Percentiles rank a stretch among this genome's conserved stretches.
phyloP scores from a whole-genome alignment of 805 yeast species.

The Metschnikowia chrysomelidarum region DNA sequence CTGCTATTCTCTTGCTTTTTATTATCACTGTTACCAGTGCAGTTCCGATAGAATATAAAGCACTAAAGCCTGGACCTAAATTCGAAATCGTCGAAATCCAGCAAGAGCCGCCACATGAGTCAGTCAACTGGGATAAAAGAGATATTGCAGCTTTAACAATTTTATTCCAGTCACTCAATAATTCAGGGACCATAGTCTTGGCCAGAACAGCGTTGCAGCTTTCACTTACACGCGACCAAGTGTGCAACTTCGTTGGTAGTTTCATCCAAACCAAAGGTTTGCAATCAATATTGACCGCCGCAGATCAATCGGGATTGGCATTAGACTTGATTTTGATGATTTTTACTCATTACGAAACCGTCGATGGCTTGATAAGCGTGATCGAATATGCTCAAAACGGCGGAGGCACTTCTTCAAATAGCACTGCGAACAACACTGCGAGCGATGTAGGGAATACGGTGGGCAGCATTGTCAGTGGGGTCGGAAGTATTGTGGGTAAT shows the following conservation, averaged over 20 bases:
- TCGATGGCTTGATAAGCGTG: conserved; percentile 19
- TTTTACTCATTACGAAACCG: conserved; percentile 20
- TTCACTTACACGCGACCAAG: conserved; percentile 26
- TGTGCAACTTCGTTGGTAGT: conserved; percentile 23
- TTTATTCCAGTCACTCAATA: conserved; percentile 22
- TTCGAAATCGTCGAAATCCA: conserved; percentile 6
- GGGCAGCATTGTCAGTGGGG: conserved; percentile 8
- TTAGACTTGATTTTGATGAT: conserved; percentile 25
- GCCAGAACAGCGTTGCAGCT: conserved; percentile 23
- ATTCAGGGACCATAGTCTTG: conserved; percentile 22
- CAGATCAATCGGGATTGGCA: conserved; percentile 27
- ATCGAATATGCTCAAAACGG: conserved; percentile 12
- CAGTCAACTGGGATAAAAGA: conserved; percentile 12
- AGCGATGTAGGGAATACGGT: too few relatives aligned
- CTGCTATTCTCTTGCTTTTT: conserved; percentile 9
- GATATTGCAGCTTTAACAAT: conserved; percentile 23
- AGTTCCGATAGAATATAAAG: conserved; percentile 10
- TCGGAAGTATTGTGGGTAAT: conserved; percentile 9
- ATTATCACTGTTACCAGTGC: conserved; percentile 9
- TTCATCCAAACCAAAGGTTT: conserved; percentile 24
- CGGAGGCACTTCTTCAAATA: conserved; percentile 1
- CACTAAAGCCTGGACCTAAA: conserved; percentile 1
- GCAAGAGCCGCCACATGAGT: conserved; percentile 2
- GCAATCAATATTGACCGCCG: conserved; percentile 21
- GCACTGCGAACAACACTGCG: too few relatives aligned